These are phyloP conservation scores for Microbotryum intermedium DNA, from an alignment of 1,284 basidiomycete genomes.

Conservation along the genomic window DNA sequence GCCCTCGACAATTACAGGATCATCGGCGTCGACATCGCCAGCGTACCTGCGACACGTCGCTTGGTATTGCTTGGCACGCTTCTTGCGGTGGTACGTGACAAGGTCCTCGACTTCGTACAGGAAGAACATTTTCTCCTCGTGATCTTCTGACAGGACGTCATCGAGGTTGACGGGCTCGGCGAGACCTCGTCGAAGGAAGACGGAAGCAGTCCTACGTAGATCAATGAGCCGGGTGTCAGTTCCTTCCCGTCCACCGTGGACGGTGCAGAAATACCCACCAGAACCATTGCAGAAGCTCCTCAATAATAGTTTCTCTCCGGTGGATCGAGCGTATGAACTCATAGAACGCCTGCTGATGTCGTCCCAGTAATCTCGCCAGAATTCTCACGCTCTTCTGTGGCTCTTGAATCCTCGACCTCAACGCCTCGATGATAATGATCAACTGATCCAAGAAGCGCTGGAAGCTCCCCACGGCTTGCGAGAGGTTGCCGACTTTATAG, in stretches of 20 bases:
- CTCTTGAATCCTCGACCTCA: slow-evolving; percentile 45
- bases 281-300: slow-evolving; percentile 32
- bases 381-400: slow-evolving; percentile 77
- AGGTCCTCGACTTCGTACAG: slow-evolving; percentile 25
- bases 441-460: slow-evolving; percentile 31
- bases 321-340: slow-evolving; percentile 95
- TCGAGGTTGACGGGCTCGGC: slow-evolving; percentile 23
- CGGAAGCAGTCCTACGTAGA: slow-evolving; percentile 10
- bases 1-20: slow-evolving; percentile 31
- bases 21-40: slow-evolving; percentile 25
- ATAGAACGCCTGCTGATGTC: slow-evolving; percentile 93
- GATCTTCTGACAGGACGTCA: slow-evolving; percentile 5
- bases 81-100: slow-evolving; percentile 15
- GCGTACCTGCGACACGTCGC: slow-evolving; percentile 11
- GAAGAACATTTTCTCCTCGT: slow-evolving; percentile 16
- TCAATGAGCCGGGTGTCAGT: neutral
- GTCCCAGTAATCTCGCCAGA: slow-evolving; percentile 81
- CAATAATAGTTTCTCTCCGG: slow-evolving; percentile 29
- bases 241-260: neutral
- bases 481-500: slow-evolving; percentile 26
- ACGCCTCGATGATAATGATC: slow-evolving; percentile 26
- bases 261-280: slow-evolving; percentile 1
- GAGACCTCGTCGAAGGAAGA: slow-evolving; percentile 23
- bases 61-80: slow-evolving; percentile 10
- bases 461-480: slow-evolving; percentile 18